Conservation (phyloP, 495 filamentous ascomycete genomes). For the Acidomyces sp. region DNA sequence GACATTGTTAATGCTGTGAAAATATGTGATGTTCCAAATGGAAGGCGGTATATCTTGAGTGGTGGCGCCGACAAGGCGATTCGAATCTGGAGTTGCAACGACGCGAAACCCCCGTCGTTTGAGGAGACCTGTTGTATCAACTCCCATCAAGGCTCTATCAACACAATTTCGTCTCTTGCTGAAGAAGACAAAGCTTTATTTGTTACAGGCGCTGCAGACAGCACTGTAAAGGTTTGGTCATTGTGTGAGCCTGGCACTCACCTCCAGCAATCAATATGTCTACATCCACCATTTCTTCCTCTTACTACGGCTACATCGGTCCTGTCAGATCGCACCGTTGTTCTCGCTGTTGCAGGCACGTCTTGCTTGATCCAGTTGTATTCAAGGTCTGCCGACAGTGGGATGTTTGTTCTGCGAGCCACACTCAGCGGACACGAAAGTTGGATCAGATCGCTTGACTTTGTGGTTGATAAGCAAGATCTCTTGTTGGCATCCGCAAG, state of each 20-base stretch:
- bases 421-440: slow-evolving; percentile 83
- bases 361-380: slow-evolving; percentile 65
- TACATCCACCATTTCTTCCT: slow-evolving; percentile 68
- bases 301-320: slow-evolving; percentile 56
- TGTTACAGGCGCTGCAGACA: slow-evolving; percentile 66
- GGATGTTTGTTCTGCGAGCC: slow-evolving; percentile 57
- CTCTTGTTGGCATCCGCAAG: slow-evolving; percentile 82
- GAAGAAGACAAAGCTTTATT: slow-evolving; percentile 47
- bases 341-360: slow-evolving; percentile 78
- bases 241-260: slow-evolving; percentile 30
- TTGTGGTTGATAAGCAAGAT: slow-evolving; percentile 41
- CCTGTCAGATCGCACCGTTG: slow-evolving; percentile 34
- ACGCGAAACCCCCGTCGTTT: slow-evolving; percentile 26
- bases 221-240: slow-evolving; percentile 65
- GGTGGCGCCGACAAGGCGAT: slow-evolving; percentile 74
- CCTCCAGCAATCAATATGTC: slow-evolving; percentile 52
- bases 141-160: slow-evolving; percentile 63
- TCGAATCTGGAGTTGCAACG: slow-evolving; percentile 48
- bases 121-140: slow-evolving; percentile 36
- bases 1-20: slow-evolving; percentile 73
- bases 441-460: slow-evolving; percentile 79
- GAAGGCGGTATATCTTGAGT: slow-evolving; percentile 36
- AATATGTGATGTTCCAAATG: slow-evolving; percentile 43
- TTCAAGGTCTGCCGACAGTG: slow-evolving; percentile 34
- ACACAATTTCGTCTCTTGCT: slow-evolving; percentile 52